Conservation (phyloP, 305 asterid genomes). For the Fraxinus sp. region DNA sequence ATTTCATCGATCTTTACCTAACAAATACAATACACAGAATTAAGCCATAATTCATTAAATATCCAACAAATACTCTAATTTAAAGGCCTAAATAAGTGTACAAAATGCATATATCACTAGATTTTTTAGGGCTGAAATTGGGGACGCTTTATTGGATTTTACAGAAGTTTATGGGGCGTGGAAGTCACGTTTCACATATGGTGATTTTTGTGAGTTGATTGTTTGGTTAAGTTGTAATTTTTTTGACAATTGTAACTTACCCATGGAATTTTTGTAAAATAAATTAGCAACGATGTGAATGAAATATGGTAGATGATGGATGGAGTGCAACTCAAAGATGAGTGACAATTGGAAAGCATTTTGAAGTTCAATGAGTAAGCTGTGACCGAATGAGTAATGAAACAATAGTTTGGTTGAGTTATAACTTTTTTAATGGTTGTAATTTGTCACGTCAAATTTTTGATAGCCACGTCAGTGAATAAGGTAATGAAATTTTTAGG, state of each 20-base stretch:
- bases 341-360: too few species aligned
- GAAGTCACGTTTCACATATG: neutral
- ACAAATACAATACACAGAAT: neutral
- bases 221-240: neutral
- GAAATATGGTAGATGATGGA: too few species aligned
- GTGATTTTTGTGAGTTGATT: neutral
- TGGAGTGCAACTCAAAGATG: too few species aligned
- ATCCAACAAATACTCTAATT: neutral
- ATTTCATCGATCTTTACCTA: neutral
- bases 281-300: too few species aligned
- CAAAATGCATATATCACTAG: neutral
- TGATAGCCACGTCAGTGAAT: too few species aligned
- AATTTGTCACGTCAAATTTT: too few species aligned
- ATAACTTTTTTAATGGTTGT: too few species aligned
- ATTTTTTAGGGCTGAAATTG: neutral
- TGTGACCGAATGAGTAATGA: too few species aligned
- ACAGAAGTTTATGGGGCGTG: neutral
- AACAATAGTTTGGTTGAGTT: too few species aligned
- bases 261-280: neutral
- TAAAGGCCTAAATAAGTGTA: neutral
- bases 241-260: neutral
- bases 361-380: too few species aligned
- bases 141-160: neutral
- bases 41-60: neutral
- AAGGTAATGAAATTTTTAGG: too few species aligned